Percentiles rank a stretch among this genome's conserved stretches.
phyloP scores from a whole-genome alignment of 176 grass and related monocot genomes.

The Calamus simplicifolius region DNA sequence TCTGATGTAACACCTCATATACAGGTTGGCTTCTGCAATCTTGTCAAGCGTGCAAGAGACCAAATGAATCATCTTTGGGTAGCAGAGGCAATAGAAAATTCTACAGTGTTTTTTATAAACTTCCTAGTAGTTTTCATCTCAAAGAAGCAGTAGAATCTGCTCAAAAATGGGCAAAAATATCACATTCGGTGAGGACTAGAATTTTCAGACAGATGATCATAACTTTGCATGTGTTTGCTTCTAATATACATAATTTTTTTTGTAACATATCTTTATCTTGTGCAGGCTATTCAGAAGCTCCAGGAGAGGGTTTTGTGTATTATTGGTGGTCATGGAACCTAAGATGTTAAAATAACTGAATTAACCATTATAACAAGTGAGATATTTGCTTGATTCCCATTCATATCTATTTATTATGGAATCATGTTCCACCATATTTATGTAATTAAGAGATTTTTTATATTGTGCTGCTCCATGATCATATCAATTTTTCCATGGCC shows the following conservation, averaged over 20 bases:
- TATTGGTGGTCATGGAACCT: conserved; percentile 43
- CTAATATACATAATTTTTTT: conserved; percentile 5
- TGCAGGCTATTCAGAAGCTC: conserved; percentile 62
- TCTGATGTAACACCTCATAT: not conserved
- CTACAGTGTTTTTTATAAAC: conserved; percentile 46
- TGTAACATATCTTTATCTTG: conserved; percentile 3
- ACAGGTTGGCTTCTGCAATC: conserved; percentile 88
- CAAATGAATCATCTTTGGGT: conserved; percentile 75
- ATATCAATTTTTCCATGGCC: too few species aligned
- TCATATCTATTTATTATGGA: too few species aligned
- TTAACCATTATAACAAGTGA: too few species aligned
- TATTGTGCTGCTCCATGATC: too few species aligned
- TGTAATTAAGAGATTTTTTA: too few species aligned
- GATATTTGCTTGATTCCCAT: too few species aligned
- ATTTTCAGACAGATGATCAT: conserved; percentile 8
- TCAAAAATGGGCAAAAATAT: conserved; percentile 70
- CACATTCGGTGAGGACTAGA: conserved; percentile 44
- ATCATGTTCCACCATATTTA: too few species aligned
- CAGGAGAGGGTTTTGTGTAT: conserved; percentile 48
- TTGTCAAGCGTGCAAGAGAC: conserved; percentile 71
- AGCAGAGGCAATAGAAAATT: conserved; percentile 64
- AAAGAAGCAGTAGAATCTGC: conserved; percentile 42
- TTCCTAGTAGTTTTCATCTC: conserved; percentile 65
- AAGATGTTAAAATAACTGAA: conserved; percentile 6
- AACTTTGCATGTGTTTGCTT: conserved; percentile 9